These are phyloP conservation scores for Colletotrichum lentis DNA, from an alignment of 2,329 filamentous ascomycete species.

Conservation along the genomic window DNA sequence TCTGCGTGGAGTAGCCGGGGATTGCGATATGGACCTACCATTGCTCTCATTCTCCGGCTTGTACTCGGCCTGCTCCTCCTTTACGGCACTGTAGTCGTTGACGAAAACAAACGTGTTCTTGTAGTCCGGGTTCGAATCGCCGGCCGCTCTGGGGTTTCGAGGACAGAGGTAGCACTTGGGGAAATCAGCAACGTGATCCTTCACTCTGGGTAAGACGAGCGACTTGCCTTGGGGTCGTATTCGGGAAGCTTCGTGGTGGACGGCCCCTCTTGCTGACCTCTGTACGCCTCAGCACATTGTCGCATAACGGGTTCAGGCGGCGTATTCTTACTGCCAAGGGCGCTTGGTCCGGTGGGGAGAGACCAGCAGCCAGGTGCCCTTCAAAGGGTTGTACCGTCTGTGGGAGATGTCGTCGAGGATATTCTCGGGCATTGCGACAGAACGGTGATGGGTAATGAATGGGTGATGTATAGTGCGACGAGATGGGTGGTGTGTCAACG, in stretches of 20 bases:
- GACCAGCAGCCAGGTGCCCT: slow-evolving; percentile 90
- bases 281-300: slow-evolving; percentile 46
- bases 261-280: slow-evolving; percentile 79
- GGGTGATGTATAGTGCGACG: not conserved
- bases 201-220: not conserved
- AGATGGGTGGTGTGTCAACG: not conserved
- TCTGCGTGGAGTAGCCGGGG: not conserved
- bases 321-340: slow-evolving; percentile 86
- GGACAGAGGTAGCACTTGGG: slow-evolving; percentile 90
- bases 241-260: slow-evolving; percentile 74
- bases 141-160: slow-evolving; percentile 86
- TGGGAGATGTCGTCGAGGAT: slow-evolving; percentile 97
- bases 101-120: slow-evolving; percentile 90
- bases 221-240: slow-evolving; percentile 76
- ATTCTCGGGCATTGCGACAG: slow-evolving; percentile 69
- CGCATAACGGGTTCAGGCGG: not conserved
- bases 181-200: not conserved
- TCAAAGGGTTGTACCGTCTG: slow-evolving; percentile 89
- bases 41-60: slow-evolving; percentile 52
- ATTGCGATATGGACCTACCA: slow-evolving; percentile 38
- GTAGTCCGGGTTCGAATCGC: slow-evolving; percentile 87
- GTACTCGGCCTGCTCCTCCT: slow-evolving; percentile 89
- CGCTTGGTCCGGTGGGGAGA: slow-evolving; percentile 96
- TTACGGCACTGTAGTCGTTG: slow-evolving; percentile 97
- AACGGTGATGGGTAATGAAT: no score